These are phyloP conservation scores for Phaeolepiota aurea DNA, from an alignment of 768 basidiomycete genomes.

Conservation along the genomic window DNA sequence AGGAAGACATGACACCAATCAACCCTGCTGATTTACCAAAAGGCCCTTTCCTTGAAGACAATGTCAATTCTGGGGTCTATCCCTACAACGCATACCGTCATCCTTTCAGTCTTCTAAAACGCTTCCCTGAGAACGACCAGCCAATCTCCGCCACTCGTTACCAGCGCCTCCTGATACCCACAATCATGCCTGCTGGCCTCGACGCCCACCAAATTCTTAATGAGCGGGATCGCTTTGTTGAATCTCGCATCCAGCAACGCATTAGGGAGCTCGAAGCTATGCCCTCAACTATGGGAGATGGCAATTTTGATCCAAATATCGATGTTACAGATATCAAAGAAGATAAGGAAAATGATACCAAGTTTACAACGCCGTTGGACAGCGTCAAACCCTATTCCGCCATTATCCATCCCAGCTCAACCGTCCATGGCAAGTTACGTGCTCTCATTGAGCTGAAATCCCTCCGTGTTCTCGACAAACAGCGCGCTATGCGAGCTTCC, in stretches of 20 bases:
- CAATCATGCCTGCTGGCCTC: constrained; percentile 83
- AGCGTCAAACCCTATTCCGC: constrained; percentile 19
- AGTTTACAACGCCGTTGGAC: constrained; percentile 15
- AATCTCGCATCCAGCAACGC: constrained; percentile 82
- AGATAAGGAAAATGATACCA: constrained; percentile 31
- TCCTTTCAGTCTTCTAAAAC: constrained; percentile 75
- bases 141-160: constrained; percentile 61
- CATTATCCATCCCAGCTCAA: constrained; percentile 49
- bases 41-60: constrained; percentile 71
- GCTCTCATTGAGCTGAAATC: constrained; percentile 92
- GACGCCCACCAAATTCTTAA: constrained; percentile 88
- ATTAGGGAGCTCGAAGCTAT: constrained; percentile 78
- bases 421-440: constrained; percentile 73
- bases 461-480: constrained; percentile 83
- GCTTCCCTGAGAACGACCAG: constrained; percentile 51
- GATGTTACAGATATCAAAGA: constrained; percentile 28
- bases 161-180: constrained; percentile 79
- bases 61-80: constrained; percentile 73
- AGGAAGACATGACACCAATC: constrained; percentile 39
- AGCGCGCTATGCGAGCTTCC: constrained; percentile 76
- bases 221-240: constrained; percentile 87
- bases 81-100: constrained; percentile 88
- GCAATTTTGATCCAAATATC: constrained; percentile 44
- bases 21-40: constrained; percentile 59
- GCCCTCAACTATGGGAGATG: constrained; percentile 75